Conservation (phyloP, 1,284 basidiomycete species). For the Coniferiporia weirii region DNA sequence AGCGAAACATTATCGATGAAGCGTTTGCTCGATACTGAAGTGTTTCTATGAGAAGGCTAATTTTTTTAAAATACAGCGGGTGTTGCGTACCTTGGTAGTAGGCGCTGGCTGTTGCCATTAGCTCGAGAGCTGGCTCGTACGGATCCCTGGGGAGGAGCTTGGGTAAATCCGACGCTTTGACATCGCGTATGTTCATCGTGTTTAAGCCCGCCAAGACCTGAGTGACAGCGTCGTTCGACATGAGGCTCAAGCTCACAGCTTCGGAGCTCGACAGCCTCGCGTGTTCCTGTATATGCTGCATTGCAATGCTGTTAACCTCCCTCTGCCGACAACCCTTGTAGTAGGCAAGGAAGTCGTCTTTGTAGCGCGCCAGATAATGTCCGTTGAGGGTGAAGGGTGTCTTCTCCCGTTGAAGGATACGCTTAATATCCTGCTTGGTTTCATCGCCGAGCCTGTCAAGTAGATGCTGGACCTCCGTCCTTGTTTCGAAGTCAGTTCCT, state of each 20-base stretch:
- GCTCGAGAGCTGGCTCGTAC: conserved; percentile 44
- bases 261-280: not conserved
- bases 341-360: conserved; percentile 47
- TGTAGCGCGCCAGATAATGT: conserved; percentile 53
- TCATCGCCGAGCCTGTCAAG: conserved; percentile 37
- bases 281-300: not conserved
- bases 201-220: not conserved
- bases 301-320: not conserved
- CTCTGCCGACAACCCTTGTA: conserved; percentile 31
- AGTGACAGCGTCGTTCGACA: not conserved
- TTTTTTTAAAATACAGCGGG: conserved; percentile 22
- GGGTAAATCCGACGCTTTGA: conserved; percentile 39
- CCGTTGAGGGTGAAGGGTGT: conserved; percentile 53
- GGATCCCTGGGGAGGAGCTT: conserved; percentile 50
- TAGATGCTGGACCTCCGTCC: conserved; percentile 39
- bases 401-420: conserved; percentile 49
- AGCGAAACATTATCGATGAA: conserved; percentile 49
- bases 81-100: conserved; percentile 67
- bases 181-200: not conserved
- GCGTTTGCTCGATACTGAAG: not conserved
- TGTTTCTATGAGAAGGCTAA: not conserved
- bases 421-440: conserved; percentile 39
- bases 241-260: not conserved
- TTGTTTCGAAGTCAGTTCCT: conserved; percentile 22
- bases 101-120: conserved; percentile 67